Evolutionary conservation across 1,284 basidiomycete species (phyloP), one percentile per base, ranked within the genome.

Genomic region (Xerocomus tenax): DNA sequence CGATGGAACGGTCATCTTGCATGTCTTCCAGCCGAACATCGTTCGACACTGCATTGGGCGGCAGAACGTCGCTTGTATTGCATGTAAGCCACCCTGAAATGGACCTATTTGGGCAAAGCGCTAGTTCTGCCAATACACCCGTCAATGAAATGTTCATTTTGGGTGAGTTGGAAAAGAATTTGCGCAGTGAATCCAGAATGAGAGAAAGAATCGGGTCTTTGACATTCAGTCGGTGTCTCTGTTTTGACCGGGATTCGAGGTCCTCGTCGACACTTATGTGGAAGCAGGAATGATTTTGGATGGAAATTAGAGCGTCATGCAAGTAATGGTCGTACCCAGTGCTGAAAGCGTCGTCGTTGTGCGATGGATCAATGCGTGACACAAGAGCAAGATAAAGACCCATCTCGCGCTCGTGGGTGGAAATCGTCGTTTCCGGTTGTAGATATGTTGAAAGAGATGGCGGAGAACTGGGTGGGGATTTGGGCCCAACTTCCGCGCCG

Each of bases 121-220:
- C 87, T 6, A 98, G 71, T 3, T 83, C 80, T 0, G 87, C 78
- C 10, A 97, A 66, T 3, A 84, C 79, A 8, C 89, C 91, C 0
- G 91, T 96, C 53, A 97, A 69, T 0, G 89, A 86, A 50, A 98
- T 79, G 64, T 98, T 98, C 63, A 79, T 79, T 57, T 94, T 88
- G 2, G 93, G 84, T 0, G 84, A 76, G 52, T 94, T 90, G 5
- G 79, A 78, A 66, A 97, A 91, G 74, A 96, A 95, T 48, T 72
- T 74, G 32, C 84, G 71, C 9, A 95, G 68, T 15, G 76, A 76
- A 41, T 84, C 79, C 32, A 97, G 75, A 16, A 96, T 64, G 26
- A 79, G 68, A 3, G 82, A 79, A 16, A 95, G 69, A 9, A 94
- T 72, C 1, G 85, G 79, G 61, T 96, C 93, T 52, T 81, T 81